phyloP scores from a whole-genome alignment of 768 basidiomycete species.

The Naganishia friedmannii region DNA sequence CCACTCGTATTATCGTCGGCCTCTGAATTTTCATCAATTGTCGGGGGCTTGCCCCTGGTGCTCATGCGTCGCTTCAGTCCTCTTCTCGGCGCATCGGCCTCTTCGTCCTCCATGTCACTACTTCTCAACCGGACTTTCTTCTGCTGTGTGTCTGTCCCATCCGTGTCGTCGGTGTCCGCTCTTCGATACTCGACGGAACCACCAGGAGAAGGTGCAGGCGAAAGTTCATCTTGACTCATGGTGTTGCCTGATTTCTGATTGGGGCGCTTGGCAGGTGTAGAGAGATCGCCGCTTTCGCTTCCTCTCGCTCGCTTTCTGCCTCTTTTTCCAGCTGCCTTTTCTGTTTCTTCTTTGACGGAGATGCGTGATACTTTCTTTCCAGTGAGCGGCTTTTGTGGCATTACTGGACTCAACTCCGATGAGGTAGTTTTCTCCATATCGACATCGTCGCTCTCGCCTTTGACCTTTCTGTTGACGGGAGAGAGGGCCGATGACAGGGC shows the following conservation, averaged over 20 bases:
- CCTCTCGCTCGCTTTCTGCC: conserved; percentile 16
- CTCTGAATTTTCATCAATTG: conserved; percentile 16
- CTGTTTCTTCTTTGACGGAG: not conserved
- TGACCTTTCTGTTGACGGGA: not conserved
- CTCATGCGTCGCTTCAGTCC: conserved; percentile 33
- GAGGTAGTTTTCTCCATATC: conserved; percentile 14
- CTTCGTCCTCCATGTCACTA: conserved; percentile 15
- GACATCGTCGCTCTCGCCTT: not conserved
- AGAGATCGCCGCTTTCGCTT: conserved; percentile 2
- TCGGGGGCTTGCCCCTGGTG: conserved; percentile 22
- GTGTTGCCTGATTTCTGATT: conserved; percentile 13
- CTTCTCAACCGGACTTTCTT: not conserved
- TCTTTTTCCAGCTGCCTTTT: not conserved
- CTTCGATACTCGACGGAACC: not conserved
- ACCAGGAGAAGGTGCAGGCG: conserved; percentile 3
- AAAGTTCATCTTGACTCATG: conserved; percentile 10
- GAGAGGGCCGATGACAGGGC: not conserved
- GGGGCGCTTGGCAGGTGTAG: conserved; percentile 16
- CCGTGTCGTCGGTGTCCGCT: conserved; percentile 13
- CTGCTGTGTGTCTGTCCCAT: not conserved
- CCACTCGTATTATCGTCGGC: not conserved
- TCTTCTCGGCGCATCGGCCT: conserved; percentile 4
- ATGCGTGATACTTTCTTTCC: not conserved
- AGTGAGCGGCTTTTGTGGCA: too few species aligned
- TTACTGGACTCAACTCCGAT: not conserved